These are phyloP conservation scores for Fomes fomentarius DNA, from an alignment of 1,284 basidiomycete genomes.

Conservation along the genomic window DNA sequence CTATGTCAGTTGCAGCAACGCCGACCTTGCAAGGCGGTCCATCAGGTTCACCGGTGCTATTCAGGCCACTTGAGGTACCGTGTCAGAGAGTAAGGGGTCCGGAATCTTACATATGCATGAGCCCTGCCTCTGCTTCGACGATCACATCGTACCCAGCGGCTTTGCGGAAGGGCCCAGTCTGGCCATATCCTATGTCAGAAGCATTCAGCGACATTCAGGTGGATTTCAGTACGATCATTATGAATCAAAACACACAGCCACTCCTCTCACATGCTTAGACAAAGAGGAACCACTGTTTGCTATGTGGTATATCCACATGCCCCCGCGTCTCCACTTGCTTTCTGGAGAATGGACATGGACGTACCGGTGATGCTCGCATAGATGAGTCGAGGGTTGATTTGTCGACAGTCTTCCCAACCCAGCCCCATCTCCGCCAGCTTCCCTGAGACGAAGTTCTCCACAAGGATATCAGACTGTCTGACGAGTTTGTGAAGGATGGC, in stretches of 20 bases:
- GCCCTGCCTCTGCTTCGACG: slow-evolving; percentile 88
- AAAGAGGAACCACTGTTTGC: no score
- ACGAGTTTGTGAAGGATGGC: slow-evolving; percentile 80
- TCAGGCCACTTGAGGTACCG: background rate
- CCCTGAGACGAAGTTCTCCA: slow-evolving; percentile 86
- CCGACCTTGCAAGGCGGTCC: slow-evolving; percentile 91
- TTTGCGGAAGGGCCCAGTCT: slow-evolving; percentile 86
- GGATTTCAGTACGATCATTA: no score
- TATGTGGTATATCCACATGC: no score
- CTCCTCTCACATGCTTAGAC: no score
- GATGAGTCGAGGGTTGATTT: slow-evolving; percentile 82
- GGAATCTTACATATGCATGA: slow-evolving; percentile 85
- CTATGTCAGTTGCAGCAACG: slow-evolving; percentile 90
- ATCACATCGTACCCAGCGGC: slow-evolving; percentile 92
- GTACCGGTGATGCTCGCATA: slow-evolving; percentile 90
- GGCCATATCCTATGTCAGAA: slow-evolving; percentile 77
- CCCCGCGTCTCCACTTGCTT: no score
- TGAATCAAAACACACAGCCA: no score
- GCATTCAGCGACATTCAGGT: background rate
- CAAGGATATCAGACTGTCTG: slow-evolving; percentile 80
- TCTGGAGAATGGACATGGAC: slow-evolving; percentile 3
- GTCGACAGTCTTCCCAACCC: slow-evolving; percentile 82
- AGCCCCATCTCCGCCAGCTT: slow-evolving; percentile 87
- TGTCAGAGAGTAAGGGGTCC: background rate
- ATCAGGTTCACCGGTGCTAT: slow-evolving; percentile 87